Evolutionary conservation across 2,329 filamentous ascomycete species (phyloP), one percentile per base, ranked within the genome.

Genomic region (Zymoseptoria tritici): DNA sequence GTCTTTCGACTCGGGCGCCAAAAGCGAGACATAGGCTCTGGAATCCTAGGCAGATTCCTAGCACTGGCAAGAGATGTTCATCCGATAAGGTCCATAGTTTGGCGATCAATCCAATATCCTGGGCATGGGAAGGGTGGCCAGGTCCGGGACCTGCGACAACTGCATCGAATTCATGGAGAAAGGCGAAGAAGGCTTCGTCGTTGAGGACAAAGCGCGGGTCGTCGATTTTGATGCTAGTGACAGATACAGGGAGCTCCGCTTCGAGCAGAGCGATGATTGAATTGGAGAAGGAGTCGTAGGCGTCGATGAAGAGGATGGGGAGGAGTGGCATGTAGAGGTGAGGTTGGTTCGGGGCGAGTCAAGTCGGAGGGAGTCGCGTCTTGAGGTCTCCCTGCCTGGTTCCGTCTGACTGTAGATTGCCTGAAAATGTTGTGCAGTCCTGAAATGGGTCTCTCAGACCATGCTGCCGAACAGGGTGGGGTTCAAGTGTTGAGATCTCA

Each of bases 201-300:
- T 70, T 67, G 65, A 69, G 63, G 60, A 72, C 62, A 63, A 75
- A 75, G 59, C 69, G 67, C 16, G 68, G 57, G 59, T 80, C 77
- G 60, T 80, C 89, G 67, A 95, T 91, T 63, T 83, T 84, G 60
- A 96, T 79, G 51, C 89, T 83, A 42, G 68, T 66, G 24, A 72
- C 68, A 52, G 83, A 83, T 20, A 83, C 88, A 60, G 81, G 77
- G 8, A 96, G 80, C 3, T 84, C 80, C 3, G 87, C 85, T 67
- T 88, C 83, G 53, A 97, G 81, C 36, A 96, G 83, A 5, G 89
- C 86, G 57, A 95, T 85, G 69, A 97, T 94, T 77, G 97, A 97
- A 77, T 96, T 92, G 58, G 91, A 90, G 76, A 97, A 99, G 50
- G 92, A 97, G 78, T 99, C 94, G 76, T 96, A 96, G 63, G 93